These are phyloP conservation scores for Cetraspora pellucida DNA, from an alignment of 192 early-diverging fungal genomes.

Conservation along the genomic window DNA sequence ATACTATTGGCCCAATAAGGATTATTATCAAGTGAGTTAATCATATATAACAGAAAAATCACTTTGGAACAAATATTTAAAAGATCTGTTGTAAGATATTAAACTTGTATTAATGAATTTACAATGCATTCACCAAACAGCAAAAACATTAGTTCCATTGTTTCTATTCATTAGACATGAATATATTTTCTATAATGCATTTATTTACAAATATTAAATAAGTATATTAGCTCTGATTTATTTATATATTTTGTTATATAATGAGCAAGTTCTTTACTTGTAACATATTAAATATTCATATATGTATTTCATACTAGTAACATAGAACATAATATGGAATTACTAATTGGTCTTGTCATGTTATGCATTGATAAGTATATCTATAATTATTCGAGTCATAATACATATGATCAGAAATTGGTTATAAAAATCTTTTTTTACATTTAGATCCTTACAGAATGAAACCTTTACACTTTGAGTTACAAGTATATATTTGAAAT, in stretches of 20 bases:
- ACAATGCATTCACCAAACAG: no score
- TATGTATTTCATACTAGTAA: neutral
- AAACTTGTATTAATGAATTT: slow-evolving; percentile 3
- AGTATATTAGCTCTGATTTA: neutral
- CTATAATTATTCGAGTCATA: no score
- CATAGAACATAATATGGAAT: neutral
- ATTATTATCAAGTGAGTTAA: neutral
- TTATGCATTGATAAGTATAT: neutral
- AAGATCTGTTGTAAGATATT: neutral
- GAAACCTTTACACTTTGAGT: no score
- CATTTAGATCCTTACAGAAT: no score
- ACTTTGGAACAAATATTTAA: neutral
- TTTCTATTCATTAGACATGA: no score
- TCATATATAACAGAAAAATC: neutral
- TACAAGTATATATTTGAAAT: no score
- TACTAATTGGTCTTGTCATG: neutral
- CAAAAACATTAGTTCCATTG: no score
- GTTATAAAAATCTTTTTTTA: no score
- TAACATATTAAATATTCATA: slow-evolving; percentile 1
- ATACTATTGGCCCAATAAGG: neutral
- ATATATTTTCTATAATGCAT: no score
- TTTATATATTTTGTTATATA: slow-evolving; percentile 3
- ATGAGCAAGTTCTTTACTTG: neutral
- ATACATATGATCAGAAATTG: no score
- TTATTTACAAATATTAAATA: neutral